Base-by-base conservation (phyloP, 73 alveolate species). In the Symbiodinium pilosum region DNA sequence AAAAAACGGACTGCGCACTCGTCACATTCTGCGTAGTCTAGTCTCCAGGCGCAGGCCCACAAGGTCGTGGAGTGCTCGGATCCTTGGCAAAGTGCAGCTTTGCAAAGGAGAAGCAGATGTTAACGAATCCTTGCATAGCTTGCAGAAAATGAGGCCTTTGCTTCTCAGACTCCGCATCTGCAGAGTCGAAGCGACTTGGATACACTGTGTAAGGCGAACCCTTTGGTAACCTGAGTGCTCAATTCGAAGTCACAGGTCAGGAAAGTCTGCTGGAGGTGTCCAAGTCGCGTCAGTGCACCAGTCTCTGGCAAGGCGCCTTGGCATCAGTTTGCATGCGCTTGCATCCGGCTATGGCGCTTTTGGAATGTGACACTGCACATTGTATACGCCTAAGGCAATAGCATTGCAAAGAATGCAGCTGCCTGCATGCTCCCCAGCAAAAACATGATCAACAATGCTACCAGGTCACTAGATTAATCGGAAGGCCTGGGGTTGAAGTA, bases 91-190 rank as follows among this genome's bases (percentile, higher is more conserved):
- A 24, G 28, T 24, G 32, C 6, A 56, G 32, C 75, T 1, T 6
- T 47, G 6, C n/a, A 14, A 47, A 47, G 21, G 14, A 47, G 59
- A 47, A 47, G 21, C 59, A 47, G 59, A 47, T 47, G n/a, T n/a
- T n/a, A n/a, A n/a, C n/a, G n/a, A 47, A 47, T 47, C 6, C 59
- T 47, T 9, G 59, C 59, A 47, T 14, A 32, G 43, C 8, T 1
- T 68, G 34, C 41, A n/a, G 8, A 18, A 0, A 68, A 68, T 68
- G 38, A 30, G 51, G 39, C 77, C 30, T n/a, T n/a, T n/a, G n/a
- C 95, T 89, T 89, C 56, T 89, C 95, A n/a, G 95, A 89, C 56
- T 89, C 95, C 75, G 47, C 47, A 39, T 89, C 95, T 12, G 86
- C 75, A 38, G 73, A 89, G 51, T 89, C 95, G 51, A 89, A 89